Evolutionary conservation across 257 asterid species (phyloP).

Genomic region (Oldenlandia corymbosa): DNA sequence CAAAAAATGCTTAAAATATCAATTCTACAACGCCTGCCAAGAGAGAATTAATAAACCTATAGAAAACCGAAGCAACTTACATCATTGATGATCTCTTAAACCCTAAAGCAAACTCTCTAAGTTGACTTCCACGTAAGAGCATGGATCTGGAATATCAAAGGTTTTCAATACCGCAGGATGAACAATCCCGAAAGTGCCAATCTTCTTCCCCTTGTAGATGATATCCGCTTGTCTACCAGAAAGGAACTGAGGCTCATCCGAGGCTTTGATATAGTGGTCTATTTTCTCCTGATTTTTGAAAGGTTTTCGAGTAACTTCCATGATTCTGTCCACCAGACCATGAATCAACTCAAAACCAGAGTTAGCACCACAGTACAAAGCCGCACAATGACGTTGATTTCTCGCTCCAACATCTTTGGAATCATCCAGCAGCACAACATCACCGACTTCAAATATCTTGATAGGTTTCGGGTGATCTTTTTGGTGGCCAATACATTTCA

Average conservation of each 20-base stretch:
- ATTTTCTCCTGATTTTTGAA: conserved; percentile 49
- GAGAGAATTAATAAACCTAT: too few relatives aligned
- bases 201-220: conserved; percentile 47
- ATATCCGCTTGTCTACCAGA: conserved; percentile 65
- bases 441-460: conserved; percentile 89
- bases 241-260: conserved; percentile 86
- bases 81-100: too few relatives aligned
- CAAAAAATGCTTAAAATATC: too few relatives aligned
- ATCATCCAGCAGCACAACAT: conserved; percentile 58
- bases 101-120: conserved; percentile 42
- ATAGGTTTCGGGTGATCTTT: conserved; percentile 97
- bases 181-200: conserved; percentile 74
- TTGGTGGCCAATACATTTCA: conserved; percentile 70
- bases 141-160: conserved; percentile 81
- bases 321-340: conserved; percentile 83
- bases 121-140: conserved; percentile 72
- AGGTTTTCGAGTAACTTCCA: conserved; percentile 69
- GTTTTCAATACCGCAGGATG: conserved; percentile 88
- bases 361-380: conserved; percentile 74
- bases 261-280: conserved; percentile 66
- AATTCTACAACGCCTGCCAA: too few relatives aligned
- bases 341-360: conserved; percentile 96
- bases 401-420: conserved; percentile 80
- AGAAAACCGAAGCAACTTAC: too few relatives aligned
- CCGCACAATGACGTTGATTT: conserved; percentile 68